Conservation (phyloP, 768 basidiomycete genomes). For the Fibroporia radiculosa region DNA sequence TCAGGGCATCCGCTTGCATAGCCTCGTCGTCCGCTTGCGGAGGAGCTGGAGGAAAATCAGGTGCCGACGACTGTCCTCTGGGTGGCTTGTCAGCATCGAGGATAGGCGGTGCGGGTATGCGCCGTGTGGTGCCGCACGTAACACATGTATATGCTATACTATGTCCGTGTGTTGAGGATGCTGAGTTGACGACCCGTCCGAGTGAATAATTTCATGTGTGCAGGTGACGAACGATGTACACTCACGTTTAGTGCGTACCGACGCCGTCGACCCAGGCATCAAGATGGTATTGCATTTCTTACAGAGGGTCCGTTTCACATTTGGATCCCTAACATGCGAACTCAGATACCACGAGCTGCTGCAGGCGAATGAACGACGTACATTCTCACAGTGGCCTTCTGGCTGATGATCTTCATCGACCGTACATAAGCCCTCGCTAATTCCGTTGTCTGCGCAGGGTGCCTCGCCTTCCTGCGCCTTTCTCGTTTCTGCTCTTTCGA, state of each 20-base stretch:
- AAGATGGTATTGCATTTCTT: conserved; percentile 57
- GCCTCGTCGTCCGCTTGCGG: conserved; percentile 1
- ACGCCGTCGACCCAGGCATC: conserved; percentile 59
- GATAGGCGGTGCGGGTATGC: conserved; percentile 59
- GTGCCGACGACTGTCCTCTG: background rate
- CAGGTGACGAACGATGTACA: background rate
- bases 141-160: conserved; percentile 51
- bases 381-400: conserved; percentile 76
- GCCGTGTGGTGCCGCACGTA: conserved; percentile 47
- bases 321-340: conserved; percentile 52
- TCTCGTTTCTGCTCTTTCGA: conserved; percentile 1
- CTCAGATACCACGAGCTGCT: conserved; percentile 1
- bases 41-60: background rate
- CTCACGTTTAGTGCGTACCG: conserved; percentile 60
- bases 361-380: conserved; percentile 25
- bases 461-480: conserved; percentile 22
- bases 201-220: background rate
- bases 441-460: conserved; percentile 32
- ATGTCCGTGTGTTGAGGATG: conserved; percentile 42
- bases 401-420: conserved; percentile 62
- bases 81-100: conserved; percentile 12
- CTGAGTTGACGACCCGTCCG: conserved; percentile 21
- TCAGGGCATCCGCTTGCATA: conserved; percentile 5
- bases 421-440: conserved; percentile 58
- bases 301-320: conserved; percentile 77